Percentiles rank a stretch among this genome's conserved stretches.
Evolutionary conservation across 2,329 filamentous ascomycete species (phyloP).

Genomic region (Aspergillus fijiensis): DNA sequence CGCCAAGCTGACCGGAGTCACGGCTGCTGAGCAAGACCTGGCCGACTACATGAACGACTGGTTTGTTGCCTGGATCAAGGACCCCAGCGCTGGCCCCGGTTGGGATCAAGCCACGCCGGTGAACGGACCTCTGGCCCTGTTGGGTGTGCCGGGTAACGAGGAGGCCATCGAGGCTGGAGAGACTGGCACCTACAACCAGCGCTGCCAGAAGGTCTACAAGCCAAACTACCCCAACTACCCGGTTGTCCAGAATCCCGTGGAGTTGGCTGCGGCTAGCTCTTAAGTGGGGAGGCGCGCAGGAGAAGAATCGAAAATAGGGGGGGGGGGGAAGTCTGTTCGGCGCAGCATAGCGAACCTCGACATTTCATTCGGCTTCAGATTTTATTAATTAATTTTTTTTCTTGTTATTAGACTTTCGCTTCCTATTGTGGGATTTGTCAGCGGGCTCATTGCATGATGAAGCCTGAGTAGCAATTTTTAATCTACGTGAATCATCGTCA

Average conservation of each 20-base stretch:
- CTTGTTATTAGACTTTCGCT: neutral
- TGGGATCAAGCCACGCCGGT: slow-evolving; percentile 17
- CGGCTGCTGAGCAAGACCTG: slow-evolving; percentile 17
- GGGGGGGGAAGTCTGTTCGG: neutral
- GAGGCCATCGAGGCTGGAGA: slow-evolving; percentile 15
- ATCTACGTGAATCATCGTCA: neutral
- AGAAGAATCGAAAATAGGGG: neutral
- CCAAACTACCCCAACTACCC: slow-evolving; percentile 22
- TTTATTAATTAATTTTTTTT: neutral
- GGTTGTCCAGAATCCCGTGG: slow-evolving; percentile 19
- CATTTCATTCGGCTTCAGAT: neutral
- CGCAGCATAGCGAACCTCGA: neutral
- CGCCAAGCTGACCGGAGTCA: slow-evolving; percentile 16
- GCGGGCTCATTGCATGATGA: neutral
- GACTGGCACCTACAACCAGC: slow-evolving; percentile 22
- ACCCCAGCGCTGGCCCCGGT: slow-evolving; percentile 20
- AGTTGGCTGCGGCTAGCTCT: slow-evolving; percentile 3
- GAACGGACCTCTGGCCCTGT: slow-evolving; percentile 19
- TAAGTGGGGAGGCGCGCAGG: neutral
- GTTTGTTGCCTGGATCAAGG: slow-evolving; percentile 25
- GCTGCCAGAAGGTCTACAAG: slow-evolving; percentile 22
- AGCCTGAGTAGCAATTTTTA: neutral
- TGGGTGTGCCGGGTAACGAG: slow-evolving; percentile 22
- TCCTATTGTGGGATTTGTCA: neutral
- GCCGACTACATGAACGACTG: slow-evolving; percentile 24